Evolutionary conservation across 345 rosid species (phyloP), one percentile per base, ranked within the genome.

Genomic region (Gossypium ekmanianum): DNA sequence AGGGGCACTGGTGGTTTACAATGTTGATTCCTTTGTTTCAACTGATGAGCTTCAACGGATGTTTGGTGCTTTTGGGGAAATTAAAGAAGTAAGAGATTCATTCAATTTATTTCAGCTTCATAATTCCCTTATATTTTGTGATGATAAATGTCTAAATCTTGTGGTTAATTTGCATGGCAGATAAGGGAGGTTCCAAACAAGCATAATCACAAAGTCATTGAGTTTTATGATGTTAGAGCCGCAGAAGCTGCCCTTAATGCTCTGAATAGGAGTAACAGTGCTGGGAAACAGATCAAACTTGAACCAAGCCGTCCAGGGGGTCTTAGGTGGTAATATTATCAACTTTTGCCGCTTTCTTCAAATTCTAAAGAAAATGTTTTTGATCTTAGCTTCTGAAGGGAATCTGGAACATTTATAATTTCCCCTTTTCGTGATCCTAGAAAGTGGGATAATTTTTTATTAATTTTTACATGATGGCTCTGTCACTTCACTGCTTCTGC

Each of bases 201-300:
- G 78, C 83, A 71, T 69, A 77, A 87, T 54, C 85, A 86, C 73
- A 92, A 87, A 79, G 82, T 87, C 75, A 79, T 94, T 8, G 93
- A 94, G 73, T 94, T 88, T 79, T 94, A 84, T 84, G 98, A 94
- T 77, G 74, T 78, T 78, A 89, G 98, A 89, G 94, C 92, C 26
- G 93, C 98, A 45, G 92, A 87, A 69, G 84, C 89, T 77, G 97
- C 98, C 78, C 85, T 88, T 79, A 81, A 77, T 66, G 87, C 88
- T 55, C 81, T 91, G 79, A 82, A 89, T 76, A 82, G 87, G 80
- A 83, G 84, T 48, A 86, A 87, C 80, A 85, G 92, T 82, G 88
- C 91, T 68, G 94, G 97, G 75, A 94, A 84, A 87, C 90, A 76
- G 83, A 88, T 92, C 75, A 87, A 83, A 74, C 88, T 94, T 77